Evolutionary conservation across 305 asterid genomes (phyloP).

Genomic region (Fraxinus sp.): DNA sequence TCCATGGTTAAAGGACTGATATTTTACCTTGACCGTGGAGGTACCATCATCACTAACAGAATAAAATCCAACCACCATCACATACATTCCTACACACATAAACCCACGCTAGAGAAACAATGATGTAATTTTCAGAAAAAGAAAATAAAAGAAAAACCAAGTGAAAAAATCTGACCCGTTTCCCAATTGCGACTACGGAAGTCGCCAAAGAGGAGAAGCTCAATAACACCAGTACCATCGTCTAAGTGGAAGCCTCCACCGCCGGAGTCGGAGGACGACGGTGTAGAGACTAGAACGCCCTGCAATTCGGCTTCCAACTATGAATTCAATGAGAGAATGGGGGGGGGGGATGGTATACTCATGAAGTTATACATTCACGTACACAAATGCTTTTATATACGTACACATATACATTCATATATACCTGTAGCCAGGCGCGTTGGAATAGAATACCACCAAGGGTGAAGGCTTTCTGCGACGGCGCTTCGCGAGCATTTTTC

Average conservation of each 20-base stretch:
- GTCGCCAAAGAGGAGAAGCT: slow-evolving; percentile 44
- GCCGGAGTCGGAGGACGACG: slow-evolving; percentile 32
- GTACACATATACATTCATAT: background rate
- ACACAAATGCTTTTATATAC: background rate
- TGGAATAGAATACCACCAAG: slow-evolving; percentile 85
- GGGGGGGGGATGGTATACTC: background rate
- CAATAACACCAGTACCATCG: slow-evolving; percentile 77
- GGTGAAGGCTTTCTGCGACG: slow-evolving; percentile 47
- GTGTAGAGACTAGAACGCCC: slow-evolving; percentile 67
- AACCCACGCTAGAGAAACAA: slow-evolving; percentile 6
- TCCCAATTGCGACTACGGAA: slow-evolving; percentile 52
- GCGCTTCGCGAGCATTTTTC: slow-evolving; percentile 40
- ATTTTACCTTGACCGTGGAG: slow-evolving; percentile 59
- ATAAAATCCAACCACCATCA: slow-evolving; percentile 90
- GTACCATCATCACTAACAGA: slow-evolving; percentile 35
- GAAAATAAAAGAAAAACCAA: background rate
- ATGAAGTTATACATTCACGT: background rate
- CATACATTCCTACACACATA: slow-evolving; percentile 59
- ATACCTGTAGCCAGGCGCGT: slow-evolving; percentile 67
- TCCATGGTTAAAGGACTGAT: background rate
- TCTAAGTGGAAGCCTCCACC: slow-evolving; percentile 49
- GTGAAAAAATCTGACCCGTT: slow-evolving; percentile 39
- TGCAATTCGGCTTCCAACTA: slow-evolving; percentile 22
- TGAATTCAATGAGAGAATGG: background rate
- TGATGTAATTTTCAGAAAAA: background rate